Evolutionary conservation across 2,329 filamentous ascomycete species (phyloP).

Genomic region (Westerdykella ornata): DNA sequence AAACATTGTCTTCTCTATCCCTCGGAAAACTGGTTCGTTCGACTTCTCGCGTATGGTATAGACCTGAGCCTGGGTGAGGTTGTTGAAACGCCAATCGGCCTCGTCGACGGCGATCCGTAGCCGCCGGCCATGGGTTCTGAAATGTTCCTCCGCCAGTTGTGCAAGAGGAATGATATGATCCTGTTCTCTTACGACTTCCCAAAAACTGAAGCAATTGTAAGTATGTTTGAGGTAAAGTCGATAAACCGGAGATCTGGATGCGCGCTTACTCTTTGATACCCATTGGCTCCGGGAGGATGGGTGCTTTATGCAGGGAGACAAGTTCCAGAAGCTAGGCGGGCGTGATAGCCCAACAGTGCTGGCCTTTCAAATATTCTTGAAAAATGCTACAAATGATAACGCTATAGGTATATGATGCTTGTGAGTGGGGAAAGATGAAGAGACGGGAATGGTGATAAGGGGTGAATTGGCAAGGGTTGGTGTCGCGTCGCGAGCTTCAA

Average conservation of each 20-base stretch:
- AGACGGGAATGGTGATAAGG: too few species aligned
- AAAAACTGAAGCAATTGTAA: conserved; percentile 21
- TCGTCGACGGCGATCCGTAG: conserved; percentile 41
- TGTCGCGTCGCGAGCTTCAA: too few species aligned
- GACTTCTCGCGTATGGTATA: conserved; percentile 33
- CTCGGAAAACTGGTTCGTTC: conserved; percentile 32
- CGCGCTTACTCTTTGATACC: background rate
- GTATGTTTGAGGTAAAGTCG: background rate
- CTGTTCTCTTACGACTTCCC: conserved; percentile 34
- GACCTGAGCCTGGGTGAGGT: conserved; percentile 33
- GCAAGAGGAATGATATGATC: conserved; percentile 33
- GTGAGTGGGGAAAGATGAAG: too few species aligned
- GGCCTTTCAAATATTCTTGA: too few species aligned
- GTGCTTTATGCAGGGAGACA: too few species aligned
- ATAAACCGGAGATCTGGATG: background rate
- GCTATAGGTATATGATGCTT: too few species aligned
- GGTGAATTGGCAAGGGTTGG: too few species aligned
- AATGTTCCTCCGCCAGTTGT: conserved; percentile 36
- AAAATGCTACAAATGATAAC: too few species aligned
- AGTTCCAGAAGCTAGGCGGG: too few species aligned
- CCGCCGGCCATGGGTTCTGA: conserved; percentile 28
- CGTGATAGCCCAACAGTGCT: too few species aligned
- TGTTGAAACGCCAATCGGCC: conserved; percentile 42
- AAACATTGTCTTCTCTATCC: conserved; percentile 40
- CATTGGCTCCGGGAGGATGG: background rate